phyloP scores from a whole-genome alignment of 1,284 basidiomycete species.

The Ganoderma boninense region DNA sequence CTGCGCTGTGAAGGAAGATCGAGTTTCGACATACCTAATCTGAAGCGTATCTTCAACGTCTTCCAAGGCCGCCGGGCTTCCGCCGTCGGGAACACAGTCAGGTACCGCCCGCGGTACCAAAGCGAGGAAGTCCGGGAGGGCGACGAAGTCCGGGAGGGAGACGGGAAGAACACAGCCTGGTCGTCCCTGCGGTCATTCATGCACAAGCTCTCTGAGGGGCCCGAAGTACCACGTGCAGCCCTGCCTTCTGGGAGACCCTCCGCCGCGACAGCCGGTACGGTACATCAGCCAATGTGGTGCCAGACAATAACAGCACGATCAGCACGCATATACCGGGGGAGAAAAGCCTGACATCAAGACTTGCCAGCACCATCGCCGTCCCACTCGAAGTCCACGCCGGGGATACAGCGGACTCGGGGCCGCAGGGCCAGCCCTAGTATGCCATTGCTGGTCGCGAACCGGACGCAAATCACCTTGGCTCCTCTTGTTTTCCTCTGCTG shows the following conservation, averaged over 20 bases:
- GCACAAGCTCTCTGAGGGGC: neutral
- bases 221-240: conserved; percentile 19
- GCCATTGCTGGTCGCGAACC: conserved; percentile 40
- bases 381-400: conserved; percentile 66
- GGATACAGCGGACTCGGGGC: conserved; percentile 62
- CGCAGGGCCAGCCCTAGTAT: conserved; percentile 55
- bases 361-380: conserved; percentile 66
- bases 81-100: conserved; percentile 43
- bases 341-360: conserved; percentile 30
- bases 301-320: too few species aligned
- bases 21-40: conserved; percentile 32
- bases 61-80: conserved; percentile 28
- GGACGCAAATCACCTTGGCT: too few species aligned
- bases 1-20: neutral
- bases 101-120: conserved; percentile 59
- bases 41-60: conserved; percentile 31
- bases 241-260: conserved; percentile 23
- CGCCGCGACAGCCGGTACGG: conserved; percentile 23
- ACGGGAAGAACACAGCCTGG: conserved; percentile 59
- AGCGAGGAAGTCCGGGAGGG: conserved; percentile 52
- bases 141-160: too few species aligned
- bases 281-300: conserved; percentile 30
- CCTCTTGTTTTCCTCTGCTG: too few species aligned
- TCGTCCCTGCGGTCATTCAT: conserved; percentile 12
- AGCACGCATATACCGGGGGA: too few species aligned